Evolutionary conservation across 441 rosid genomes (phyloP), one percentile per base, ranked within the genome.

Genomic region (Brassica balearica): DNA sequence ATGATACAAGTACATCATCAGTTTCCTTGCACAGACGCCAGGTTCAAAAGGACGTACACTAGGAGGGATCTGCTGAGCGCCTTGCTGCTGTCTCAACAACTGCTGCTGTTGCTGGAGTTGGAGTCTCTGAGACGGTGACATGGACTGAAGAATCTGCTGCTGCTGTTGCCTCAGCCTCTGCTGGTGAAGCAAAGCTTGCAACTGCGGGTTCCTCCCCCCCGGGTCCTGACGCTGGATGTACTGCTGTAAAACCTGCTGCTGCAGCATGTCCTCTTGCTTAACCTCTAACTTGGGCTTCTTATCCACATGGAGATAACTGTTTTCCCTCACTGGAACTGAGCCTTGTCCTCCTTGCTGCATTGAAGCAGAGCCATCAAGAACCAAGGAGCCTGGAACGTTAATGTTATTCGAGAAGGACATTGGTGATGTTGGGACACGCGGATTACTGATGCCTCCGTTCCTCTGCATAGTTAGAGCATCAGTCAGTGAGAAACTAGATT

Each of bases 1-100:
- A 83, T 93, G 99, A 87, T 89, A 93, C 43, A 95, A 81, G 82
- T 93, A 95, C 81, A 93, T 96, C 99, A 93, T 95, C 82, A 95
- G 69, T 69, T 97, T 87, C 10, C 98, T 94, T 55, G 97, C 94
- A 86, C 99, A 95, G n/a, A 95, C 91, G 63, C 96, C 97, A 75
- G 87, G 84, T 73, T 95, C 99, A 83, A 73, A 83, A 68, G 96
- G 90, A 56, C 94, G 96, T 84, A 91, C 85, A 65, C 83, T 66
- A 15, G 88, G 74, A 84, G 89, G 67, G 38, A 70, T 79, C 65
- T 90, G 88, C 67, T 88, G 98, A 77, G 88, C 83, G 59, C 90
- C 87, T 81, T 91, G 97, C 22, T 93, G 98, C 83, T 89, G 98
- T 84, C 95, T 87, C 84, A 90, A 51, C 84, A 90, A 80, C 36